A percentile compares a stretch with the other conserved stretches of the same genome.
Evolutionary conservation across 352 stramenopile species (phyloP).

Genomic region (Phytophthora ohioensis): DNA sequence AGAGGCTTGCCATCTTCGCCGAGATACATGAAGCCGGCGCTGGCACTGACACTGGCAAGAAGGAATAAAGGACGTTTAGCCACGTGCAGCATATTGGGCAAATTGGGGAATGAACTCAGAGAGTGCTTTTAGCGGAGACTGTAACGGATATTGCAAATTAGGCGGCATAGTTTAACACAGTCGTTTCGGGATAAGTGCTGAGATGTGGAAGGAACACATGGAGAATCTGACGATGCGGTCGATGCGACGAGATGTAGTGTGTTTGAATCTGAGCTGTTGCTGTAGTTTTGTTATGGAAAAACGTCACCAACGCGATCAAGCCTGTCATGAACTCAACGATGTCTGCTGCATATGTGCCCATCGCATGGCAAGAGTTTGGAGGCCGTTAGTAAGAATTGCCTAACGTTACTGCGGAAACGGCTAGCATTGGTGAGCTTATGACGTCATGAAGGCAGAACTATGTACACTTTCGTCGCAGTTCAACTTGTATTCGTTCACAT

Average conservation of each 20-base stretch:
- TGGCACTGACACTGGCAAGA: slow-evolving; percentile 61
- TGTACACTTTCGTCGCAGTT: slow-evolving; percentile 14
- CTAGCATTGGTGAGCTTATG: slow-evolving; percentile 5
- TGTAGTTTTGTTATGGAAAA: background rate
- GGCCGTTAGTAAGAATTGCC: slow-evolving; percentile 22
- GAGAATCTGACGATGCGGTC: slow-evolving; percentile 34
- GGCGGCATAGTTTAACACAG: slow-evolving; percentile 16
- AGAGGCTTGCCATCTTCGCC: slow-evolving; percentile 46
- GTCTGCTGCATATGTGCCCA: background rate
- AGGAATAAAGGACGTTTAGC: slow-evolving; percentile 66
- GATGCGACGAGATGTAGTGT: slow-evolving; percentile 1
- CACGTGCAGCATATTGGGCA: slow-evolving; percentile 44
- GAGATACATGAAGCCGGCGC: slow-evolving; percentile 59
- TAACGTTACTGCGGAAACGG: slow-evolving; percentile 18
- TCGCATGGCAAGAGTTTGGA: slow-evolving; percentile 13
- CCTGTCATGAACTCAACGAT: slow-evolving; percentile 4
- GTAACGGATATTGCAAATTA: slow-evolving; percentile 22
- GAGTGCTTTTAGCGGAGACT: background rate
- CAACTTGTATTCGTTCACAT: slow-evolving; percentile 20
- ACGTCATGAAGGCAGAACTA: slow-evolving; percentile 27
- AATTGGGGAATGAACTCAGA: slow-evolving; percentile 24
- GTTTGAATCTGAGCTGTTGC: slow-evolving; percentile 25
- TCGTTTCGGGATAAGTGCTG: slow-evolving; percentile 20
- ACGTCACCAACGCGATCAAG: slow-evolving; percentile 11
- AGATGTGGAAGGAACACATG: slow-evolving; percentile 36